Evolutionary conservation across 495 filamentous ascomycete species (phyloP).

Genomic region (Podospora pseudoanserina): DNA sequence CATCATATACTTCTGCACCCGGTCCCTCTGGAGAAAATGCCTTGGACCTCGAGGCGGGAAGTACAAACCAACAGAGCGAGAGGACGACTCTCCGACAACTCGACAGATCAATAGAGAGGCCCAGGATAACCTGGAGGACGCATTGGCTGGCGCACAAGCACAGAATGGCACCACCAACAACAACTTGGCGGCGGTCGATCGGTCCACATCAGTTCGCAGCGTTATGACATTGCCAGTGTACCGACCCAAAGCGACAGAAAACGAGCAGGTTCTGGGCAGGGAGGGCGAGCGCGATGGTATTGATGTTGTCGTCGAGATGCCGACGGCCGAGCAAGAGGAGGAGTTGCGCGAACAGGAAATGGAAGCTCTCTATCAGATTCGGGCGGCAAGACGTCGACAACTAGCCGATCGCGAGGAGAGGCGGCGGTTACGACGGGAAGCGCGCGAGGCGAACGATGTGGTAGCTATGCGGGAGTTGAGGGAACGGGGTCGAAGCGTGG

Average conservation of each 20-base stretch:
- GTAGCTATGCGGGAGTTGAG: conserved; percentile 60
- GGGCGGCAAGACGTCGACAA: conserved; percentile 71
- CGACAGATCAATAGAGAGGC: conserved; percentile 25
- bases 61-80: conserved; percentile 25
- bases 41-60: conserved; percentile 27
- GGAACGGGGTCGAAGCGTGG: conserved; percentile 38
- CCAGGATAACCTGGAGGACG: conserved; percentile 22
- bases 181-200: conserved; percentile 58
- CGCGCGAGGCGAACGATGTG: conserved; percentile 64
- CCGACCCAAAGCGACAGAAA: conserved; percentile 58
- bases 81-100: conserved; percentile 23
- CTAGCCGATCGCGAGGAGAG: conserved; percentile 73
- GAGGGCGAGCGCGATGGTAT: conserved; percentile 92
- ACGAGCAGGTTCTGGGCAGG: conserved; percentile 80
- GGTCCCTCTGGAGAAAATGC: conserved; percentile 51
- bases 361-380: conserved; percentile 87
- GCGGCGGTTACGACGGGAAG: conserved; percentile 60
- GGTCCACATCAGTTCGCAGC: conserved; percentile 82
- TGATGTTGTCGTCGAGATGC: conserved; percentile 78
- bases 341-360: conserved; percentile 83
- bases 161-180: conserved; percentile 9
- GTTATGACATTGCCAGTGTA: conserved; percentile 91
- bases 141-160: conserved; percentile 13
- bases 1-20: conserved; percentile 19
- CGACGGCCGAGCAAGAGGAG: conserved; percentile 63